Evolutionary conservation across 1,284 basidiomycete species (phyloP).

Genomic region (Clitocybe nebularis): DNA sequence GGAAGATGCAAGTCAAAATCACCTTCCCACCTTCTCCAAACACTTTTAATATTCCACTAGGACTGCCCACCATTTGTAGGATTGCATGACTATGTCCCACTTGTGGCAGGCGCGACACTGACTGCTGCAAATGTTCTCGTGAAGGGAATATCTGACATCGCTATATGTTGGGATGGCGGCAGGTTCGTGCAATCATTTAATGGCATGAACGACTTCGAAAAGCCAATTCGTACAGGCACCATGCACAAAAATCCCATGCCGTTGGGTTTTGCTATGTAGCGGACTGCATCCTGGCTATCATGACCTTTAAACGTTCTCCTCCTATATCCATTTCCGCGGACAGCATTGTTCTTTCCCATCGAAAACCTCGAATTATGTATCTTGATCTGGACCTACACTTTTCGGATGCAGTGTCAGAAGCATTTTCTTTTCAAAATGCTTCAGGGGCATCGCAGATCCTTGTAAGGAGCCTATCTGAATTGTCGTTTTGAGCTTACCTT

Average conservation of each 20-base stretch:
- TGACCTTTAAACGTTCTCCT: slow-evolving; percentile 47
- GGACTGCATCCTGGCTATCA: slow-evolving; percentile 81
- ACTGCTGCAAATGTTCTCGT: slow-evolving; percentile 3
- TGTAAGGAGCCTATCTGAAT: slow-evolving; percentile 26
- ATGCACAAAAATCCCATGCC: slow-evolving; percentile 69
- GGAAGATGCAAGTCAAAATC: slow-evolving; percentile 50
- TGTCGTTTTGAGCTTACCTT: neutral
- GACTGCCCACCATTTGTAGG: slow-evolving; percentile 82
- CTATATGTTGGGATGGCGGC: slow-evolving; percentile 38
- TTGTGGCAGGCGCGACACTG: slow-evolving; percentile 6
- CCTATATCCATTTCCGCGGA: slow-evolving; percentile 5
- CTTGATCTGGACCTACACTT: slow-evolving; percentile 92
- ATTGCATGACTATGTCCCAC: slow-evolving; percentile 3
- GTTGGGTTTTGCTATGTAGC: slow-evolving; percentile 94
- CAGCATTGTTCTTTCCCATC: slow-evolving; percentile 12
- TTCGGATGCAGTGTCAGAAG: slow-evolving; percentile 82
- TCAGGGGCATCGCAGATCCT: slow-evolving; percentile 51
- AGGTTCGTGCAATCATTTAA: slow-evolving; percentile 18
- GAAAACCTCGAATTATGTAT: slow-evolving; percentile 76
- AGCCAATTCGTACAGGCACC: slow-evolving; percentile 51
- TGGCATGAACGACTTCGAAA: neutral
- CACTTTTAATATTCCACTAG: slow-evolving; percentile 32
- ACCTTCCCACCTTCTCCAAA: slow-evolving; percentile 9
- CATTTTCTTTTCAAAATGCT: slow-evolving; percentile 50
- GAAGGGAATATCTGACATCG: slow-evolving; percentile 4